Base-by-base conservation (phyloP, 441 rosid genomes). In the Erodium moschatum region DNA sequence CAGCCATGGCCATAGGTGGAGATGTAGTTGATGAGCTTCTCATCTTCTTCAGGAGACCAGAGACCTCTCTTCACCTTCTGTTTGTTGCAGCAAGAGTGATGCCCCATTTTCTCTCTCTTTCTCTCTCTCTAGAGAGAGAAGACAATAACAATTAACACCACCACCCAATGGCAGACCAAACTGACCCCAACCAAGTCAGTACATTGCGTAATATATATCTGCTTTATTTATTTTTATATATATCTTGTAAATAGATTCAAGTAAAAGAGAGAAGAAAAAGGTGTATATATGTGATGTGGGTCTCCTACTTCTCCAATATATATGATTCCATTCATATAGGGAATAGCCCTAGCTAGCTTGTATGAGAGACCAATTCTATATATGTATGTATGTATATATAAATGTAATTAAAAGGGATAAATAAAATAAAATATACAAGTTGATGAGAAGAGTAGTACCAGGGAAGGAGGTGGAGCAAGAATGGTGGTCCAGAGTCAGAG, bases 41-140 rank as follows among this genome's bases (percentile, higher is more conserved):
- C 27, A 24, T 24, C 27, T 24, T 24, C 27, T 24, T 24, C 27
- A 0, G 98, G 98, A 54, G 98, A 94, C 97, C 98, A 93, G 11
- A 93, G 80, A 15, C 97, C 98, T 80, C 98, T 88, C 87, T 87
- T 93, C 54, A 93, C 97, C 82, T 93, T 93, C 85, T 93, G 97
- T 81, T 93, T 93, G 87, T 88, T 89, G 82, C 98, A 93, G 82
- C 98, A 93, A 0, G 96, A 91, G 74, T 93, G 98, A 76, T 88
- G 97, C 7, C 96, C 97, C 98, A 89, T 93, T 58, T 24, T 76
- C 70, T 74, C 83, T 72, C 67, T 75, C 78, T 73, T 62, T 71
- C 68, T 33, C 60, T 33, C 31, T 63, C 52, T 38, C 58, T 33
- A 64, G 1, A 6, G 21, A 29, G 20, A 38, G 15, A n/a, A 48